Conservation (phyloP, 495 filamentous ascomycete species). For the Aspergillus ostianus region DNA sequence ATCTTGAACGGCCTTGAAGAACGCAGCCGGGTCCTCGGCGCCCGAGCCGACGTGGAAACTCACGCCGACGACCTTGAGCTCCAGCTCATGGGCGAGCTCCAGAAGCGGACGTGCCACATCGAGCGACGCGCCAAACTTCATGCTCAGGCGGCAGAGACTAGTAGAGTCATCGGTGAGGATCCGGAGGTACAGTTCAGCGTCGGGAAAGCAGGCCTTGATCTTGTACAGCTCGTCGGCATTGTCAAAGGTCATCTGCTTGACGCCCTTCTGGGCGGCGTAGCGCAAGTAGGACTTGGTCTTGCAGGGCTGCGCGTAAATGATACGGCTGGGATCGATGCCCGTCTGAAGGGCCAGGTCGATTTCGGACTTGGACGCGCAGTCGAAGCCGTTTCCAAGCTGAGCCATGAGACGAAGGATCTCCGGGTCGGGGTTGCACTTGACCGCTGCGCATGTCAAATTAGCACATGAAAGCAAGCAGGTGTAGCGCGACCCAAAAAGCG, state of each 20-base stretch:
- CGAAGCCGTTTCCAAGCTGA: conserved; percentile 88
- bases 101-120: conserved; percentile 77
- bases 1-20: conserved; percentile 85
- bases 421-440: conserved; percentile 97
- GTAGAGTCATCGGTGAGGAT: conserved; percentile 96
- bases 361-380: conserved; percentile 96
- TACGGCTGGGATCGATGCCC: conserved; percentile 83
- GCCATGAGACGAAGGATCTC: conserved; percentile 85
- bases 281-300: conserved; percentile 98
- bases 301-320: conserved; percentile 99
- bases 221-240: conserved; percentile 98
- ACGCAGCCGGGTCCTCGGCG: conserved; percentile 84
- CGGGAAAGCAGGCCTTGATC: conserved; percentile 85
- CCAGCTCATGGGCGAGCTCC: conserved; percentile 77
- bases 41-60: conserved; percentile 98
- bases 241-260: conserved; percentile 99
- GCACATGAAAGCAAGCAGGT: neutral
- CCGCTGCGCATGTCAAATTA: conserved; percentile 51
- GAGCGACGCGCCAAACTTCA: conserved; percentile 93
- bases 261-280: conserved; percentile 75
- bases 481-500: neutral
- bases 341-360: conserved; percentile 85
- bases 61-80: conserved; percentile 92
- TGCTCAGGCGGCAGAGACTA: conserved; percentile 87
- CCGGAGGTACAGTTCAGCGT: conserved; percentile 86